Evolutionary conservation across 108 stramenopile genomes (phyloP).

Genomic region (Fistulifera pelliculosa): DNA sequence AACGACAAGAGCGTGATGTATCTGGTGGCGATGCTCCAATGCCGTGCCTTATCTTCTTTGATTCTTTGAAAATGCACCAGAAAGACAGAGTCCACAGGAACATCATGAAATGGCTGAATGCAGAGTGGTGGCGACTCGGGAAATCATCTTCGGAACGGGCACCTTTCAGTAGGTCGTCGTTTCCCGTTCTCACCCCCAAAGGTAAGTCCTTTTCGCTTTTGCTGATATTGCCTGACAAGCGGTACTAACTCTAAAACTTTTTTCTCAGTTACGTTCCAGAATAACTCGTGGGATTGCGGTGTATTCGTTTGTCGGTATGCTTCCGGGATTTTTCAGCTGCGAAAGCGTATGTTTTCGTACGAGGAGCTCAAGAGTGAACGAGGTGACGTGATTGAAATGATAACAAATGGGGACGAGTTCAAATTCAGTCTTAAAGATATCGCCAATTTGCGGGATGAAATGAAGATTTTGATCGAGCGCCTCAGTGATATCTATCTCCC

Average conservation of each 20-base stretch:
- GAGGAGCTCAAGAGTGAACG: constrained; percentile 10
- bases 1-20: constrained; percentile 2
- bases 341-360: constrained; percentile 34
- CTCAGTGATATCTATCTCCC: constrained; percentile 28
- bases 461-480: constrained; percentile 37
- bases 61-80: constrained; percentile 68
- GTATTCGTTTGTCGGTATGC: constrained; percentile 87
- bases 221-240: neutral
- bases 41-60: constrained; percentile 68
- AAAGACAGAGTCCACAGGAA: constrained; percentile 31
- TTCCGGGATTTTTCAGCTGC: constrained; percentile 47
- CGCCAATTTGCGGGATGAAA: constrained; percentile 47
- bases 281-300: constrained; percentile 83
- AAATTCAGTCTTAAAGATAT: constrained; percentile 65
- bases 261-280: constrained; percentile 67
- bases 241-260: neutral
- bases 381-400: constrained; percentile 13
- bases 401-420: constrained; percentile 42
- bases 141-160: neutral
- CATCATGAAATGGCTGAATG: constrained; percentile 64
- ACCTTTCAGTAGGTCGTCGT: constrained; percentile 25
- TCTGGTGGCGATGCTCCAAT: constrained; percentile 10
- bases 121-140: constrained; percentile 54
- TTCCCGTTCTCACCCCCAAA: constrained; percentile 49
- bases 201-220: constrained; percentile 27